Conservation (phyloP, 2,329 filamentous ascomycete species). For the Tympanopsis confertula region DNA sequence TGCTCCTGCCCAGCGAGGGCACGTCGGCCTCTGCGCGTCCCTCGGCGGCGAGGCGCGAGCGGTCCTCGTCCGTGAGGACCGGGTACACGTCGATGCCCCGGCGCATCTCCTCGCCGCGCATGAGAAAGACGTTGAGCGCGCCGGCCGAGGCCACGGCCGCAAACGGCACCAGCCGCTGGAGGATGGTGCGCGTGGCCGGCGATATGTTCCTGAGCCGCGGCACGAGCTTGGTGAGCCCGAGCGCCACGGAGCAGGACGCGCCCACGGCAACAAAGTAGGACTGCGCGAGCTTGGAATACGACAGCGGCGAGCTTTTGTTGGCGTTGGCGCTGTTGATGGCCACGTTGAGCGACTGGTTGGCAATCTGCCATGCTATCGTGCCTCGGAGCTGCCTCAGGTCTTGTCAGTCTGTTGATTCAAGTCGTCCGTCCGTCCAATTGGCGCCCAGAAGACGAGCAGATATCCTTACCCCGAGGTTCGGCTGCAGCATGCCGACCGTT, state of each 20-base stretch:
- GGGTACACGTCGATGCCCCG: slow-evolving; percentile 88
- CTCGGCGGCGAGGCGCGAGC: slow-evolving; percentile 39
- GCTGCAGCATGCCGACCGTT: slow-evolving; percentile 93
- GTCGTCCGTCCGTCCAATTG: background rate
- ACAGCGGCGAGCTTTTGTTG: slow-evolving; percentile 89
- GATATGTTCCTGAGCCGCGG: slow-evolving; percentile 69
- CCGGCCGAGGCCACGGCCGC: slow-evolving; percentile 87
- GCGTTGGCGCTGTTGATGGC: slow-evolving; percentile 96
- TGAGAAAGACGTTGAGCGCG: slow-evolving; percentile 88
- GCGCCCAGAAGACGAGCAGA: too few species aligned
- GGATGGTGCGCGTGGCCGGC: slow-evolving; percentile 62
- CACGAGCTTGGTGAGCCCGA: slow-evolving; percentile 82
- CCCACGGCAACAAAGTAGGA: slow-evolving; percentile 87
- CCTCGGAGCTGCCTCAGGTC: slow-evolving; percentile 50
- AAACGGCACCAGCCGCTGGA: slow-evolving; percentile 85
- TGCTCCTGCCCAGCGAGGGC: slow-evolving; percentile 70
- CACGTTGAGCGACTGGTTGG: slow-evolving; percentile 96
- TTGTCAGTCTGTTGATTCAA: background rate
- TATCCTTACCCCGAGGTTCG: slow-evolving; percentile 56
- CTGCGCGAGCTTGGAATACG: slow-evolving; percentile 67
- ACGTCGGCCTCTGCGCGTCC: slow-evolving; percentile 54
- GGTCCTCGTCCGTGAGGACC: slow-evolving; percentile 62
- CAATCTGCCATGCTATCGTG: slow-evolving; percentile 85
- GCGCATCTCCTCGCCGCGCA: slow-evolving; percentile 92
- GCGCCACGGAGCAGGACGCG: slow-evolving; percentile 84